Percentiles rank a stretch among this genome's conserved stretches.
These are phyloP conservation scores for Bruguiera sexangula DNA, from an alignment of 345 rosid species.

Conservation along the genomic window DNA sequence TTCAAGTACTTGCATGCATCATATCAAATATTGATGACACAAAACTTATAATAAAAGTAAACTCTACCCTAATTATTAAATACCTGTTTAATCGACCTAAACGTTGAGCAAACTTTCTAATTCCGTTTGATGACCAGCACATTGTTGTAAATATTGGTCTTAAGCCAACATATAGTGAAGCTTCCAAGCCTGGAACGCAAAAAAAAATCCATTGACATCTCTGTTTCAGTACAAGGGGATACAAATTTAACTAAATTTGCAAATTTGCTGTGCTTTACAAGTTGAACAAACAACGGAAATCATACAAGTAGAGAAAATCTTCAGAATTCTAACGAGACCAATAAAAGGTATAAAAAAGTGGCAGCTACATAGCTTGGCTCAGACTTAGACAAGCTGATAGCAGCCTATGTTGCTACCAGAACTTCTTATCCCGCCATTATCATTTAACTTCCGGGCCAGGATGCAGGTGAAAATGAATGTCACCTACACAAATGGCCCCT, in stretches of 20 bases:
- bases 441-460: constrained; percentile 10
- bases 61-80: too few relatives aligned
- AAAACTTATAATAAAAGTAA: too few relatives aligned
- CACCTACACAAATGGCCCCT: constrained; percentile 12
- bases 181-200: neutral
- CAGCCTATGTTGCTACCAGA: constrained; percentile 6
- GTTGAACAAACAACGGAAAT: neutral
- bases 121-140: too few relatives aligned
- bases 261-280: neutral
- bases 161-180: too few relatives aligned
- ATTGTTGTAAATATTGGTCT: too few relatives aligned
- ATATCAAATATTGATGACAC: too few relatives aligned
- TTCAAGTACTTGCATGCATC: too few relatives aligned
- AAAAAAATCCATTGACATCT: neutral
- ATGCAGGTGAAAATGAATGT: constrained; percentile 12
- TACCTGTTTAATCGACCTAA: too few relatives aligned
- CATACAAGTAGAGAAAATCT: too few relatives aligned
- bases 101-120: too few relatives aligned
- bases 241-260: neutral
- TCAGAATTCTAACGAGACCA: too few relatives aligned
- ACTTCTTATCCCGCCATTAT: constrained; percentile 9
- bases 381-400: constrained; percentile 23
- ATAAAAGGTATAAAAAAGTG: neutral
- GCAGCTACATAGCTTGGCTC: constrained; percentile 8
- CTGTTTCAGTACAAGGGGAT: neutral